Conservation (phyloP, 495 filamentous ascomycete species). For the Daldinia concentrica region DNA sequence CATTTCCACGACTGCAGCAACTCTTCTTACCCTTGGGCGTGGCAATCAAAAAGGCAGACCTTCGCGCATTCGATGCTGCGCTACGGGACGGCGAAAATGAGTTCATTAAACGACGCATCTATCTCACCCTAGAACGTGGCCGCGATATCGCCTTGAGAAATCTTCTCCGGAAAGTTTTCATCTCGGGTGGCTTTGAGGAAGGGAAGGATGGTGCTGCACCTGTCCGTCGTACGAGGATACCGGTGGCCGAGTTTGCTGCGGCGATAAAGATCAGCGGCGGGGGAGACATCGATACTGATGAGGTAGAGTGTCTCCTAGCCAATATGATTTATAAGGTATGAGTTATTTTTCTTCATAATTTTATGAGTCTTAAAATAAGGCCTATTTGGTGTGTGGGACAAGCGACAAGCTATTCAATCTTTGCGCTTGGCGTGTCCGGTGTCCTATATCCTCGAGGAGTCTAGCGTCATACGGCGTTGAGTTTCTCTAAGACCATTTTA, state of each 20-base stretch:
- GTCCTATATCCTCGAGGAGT: neutral
- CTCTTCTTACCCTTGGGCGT: slow-evolving; percentile 79
- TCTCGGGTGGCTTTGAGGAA: slow-evolving; percentile 80
- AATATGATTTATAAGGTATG: slow-evolving; percentile 97
- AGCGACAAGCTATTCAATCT: neutral
- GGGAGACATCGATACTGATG: slow-evolving; percentile 80
- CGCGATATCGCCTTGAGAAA: slow-evolving; percentile 92
- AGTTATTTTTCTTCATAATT: neutral
- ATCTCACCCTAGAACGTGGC: slow-evolving; percentile 89
- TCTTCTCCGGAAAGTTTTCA: slow-evolving; percentile 86
- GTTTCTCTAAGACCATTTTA: neutral
- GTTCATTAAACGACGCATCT: slow-evolving; percentile 94
- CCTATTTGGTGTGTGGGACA: neutral
- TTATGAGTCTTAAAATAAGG: neutral
- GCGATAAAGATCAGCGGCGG: slow-evolving; percentile 66
- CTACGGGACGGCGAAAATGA: slow-evolving; percentile 82
- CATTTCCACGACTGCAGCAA: slow-evolving; percentile 77
- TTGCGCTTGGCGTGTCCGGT: neutral
- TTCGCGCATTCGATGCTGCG: slow-evolving; percentile 84
- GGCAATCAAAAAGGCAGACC: slow-evolving; percentile 83
- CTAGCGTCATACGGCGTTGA: neutral
- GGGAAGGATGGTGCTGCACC: slow-evolving; percentile 67
- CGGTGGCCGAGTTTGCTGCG: slow-evolving; percentile 77
- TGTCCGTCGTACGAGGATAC: slow-evolving; percentile 78
- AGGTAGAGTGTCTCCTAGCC: slow-evolving; percentile 93